phyloP scores from a whole-genome alignment of 192 early-diverging fungal genomes.

The Coemansia sp. region DNA sequence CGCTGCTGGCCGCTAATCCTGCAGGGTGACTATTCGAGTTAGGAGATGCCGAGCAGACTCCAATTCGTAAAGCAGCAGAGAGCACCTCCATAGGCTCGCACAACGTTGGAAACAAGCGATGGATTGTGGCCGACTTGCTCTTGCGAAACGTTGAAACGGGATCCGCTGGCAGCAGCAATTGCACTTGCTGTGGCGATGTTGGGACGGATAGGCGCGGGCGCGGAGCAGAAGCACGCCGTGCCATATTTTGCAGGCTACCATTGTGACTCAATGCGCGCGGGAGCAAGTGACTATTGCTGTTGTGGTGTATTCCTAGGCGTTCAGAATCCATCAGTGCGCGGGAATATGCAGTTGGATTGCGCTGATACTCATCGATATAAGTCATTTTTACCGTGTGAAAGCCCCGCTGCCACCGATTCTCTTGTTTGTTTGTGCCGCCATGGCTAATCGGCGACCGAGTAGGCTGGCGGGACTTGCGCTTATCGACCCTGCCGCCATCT shows the following conservation, averaged over 20 bases:
- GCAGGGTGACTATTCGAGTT: neutral
- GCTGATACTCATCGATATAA: conserved; percentile 43
- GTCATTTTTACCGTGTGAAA: conserved; percentile 30
- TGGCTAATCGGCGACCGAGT: conserved; percentile 26
- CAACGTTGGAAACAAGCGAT: conserved; percentile 41
- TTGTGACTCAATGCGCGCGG: conserved; percentile 1
- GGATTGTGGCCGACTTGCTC: conserved; percentile 29
- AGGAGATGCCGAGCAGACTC: neutral
- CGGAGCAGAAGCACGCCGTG: conserved; percentile 6
- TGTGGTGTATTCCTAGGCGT: neutral
- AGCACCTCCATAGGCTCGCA: conserved; percentile 8
- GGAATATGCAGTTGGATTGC: conserved; percentile 47
- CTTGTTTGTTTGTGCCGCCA: neutral
- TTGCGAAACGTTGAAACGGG: conserved; percentile 6
- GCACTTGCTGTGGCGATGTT: neutral
- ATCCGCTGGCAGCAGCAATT: neutral
- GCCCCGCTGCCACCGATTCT: neutral
- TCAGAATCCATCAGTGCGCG: conserved; percentile 43
- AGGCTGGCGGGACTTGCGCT: conserved; percentile 42
- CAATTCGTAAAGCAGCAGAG: conserved; percentile 3
- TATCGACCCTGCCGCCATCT: conserved; percentile 23
- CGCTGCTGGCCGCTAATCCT: neutral
- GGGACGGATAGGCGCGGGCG: neutral
- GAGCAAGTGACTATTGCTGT: conserved; percentile 6
- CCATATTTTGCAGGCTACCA: conserved; percentile 3